Conservation (phyloP, 176 grass and related monocot genomes). For the Oropetium thomaeum region DNA sequence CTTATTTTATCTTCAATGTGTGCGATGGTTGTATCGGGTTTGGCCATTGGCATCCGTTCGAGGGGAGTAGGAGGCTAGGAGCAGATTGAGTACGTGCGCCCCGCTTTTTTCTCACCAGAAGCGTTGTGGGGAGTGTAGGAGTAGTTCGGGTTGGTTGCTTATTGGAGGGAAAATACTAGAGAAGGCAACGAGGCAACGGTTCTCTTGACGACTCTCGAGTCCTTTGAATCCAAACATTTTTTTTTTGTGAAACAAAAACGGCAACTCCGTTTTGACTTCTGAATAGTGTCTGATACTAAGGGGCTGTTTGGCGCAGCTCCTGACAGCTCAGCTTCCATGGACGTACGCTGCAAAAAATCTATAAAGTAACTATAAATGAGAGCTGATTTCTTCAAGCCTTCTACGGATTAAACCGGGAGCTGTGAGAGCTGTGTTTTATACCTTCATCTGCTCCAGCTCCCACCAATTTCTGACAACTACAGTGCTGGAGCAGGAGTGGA, state of each 20-base stretch:
- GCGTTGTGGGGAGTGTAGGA: slow-evolving; percentile 53
- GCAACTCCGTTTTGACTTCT: slow-evolving; percentile 20
- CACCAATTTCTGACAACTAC: no score
- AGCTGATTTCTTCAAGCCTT: no score
- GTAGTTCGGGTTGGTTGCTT: slow-evolving; percentile 74
- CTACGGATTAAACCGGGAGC: no score
- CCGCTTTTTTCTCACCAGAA: slow-evolving; percentile 77
- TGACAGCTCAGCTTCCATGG: no score
- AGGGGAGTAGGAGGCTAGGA: no score
- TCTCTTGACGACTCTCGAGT: neutral
- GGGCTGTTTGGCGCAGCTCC: no score
- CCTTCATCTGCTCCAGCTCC: no score
- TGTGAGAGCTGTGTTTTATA: no score
- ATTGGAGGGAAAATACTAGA: slow-evolving; percentile 41
- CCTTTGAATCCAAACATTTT: neutral
- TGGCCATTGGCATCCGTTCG: neutral
- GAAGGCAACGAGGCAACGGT: slow-evolving; percentile 18
- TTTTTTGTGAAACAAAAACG: no score
- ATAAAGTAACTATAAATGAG: no score
- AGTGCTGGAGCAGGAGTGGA: no score
- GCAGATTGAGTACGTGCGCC: slow-evolving; percentile 33
- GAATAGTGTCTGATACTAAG: neutral
- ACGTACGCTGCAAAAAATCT: no score
- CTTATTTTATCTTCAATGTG: slow-evolving; percentile 23
- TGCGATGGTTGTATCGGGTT: slow-evolving; percentile 31